Conservation (phyloP, 2,329 filamentous ascomycete genomes). For the Cadophora luteo-olivacea region DNA sequence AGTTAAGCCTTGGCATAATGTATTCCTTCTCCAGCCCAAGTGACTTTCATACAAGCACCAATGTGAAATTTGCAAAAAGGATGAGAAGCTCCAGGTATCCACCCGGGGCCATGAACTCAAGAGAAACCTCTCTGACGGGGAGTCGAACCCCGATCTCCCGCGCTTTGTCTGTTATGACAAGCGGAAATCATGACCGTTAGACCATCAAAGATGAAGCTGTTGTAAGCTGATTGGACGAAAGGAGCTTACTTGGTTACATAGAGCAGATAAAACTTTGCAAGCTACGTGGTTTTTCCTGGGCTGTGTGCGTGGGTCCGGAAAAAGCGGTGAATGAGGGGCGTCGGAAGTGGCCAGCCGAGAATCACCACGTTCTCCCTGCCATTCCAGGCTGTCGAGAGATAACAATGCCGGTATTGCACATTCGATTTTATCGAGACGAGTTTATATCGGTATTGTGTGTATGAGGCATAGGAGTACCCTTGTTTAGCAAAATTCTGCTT, state of each 20-base stretch:
- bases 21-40: too few relatives aligned
- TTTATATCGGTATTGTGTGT: not conserved
- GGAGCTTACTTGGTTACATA: not conserved
- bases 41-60: too few relatives aligned
- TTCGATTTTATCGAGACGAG: too few relatives aligned
- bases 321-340: too few relatives aligned
- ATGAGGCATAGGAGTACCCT: not conserved
- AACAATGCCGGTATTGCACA: too few relatives aligned
- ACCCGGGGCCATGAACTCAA: slow-evolving; percentile 27
- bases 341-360: too few relatives aligned
- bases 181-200: slow-evolving; percentile 49
- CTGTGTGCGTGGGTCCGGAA: too few relatives aligned
- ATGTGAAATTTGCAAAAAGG: too few relatives aligned
- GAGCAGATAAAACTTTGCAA: not conserved
- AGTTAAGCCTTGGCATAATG: too few relatives aligned
- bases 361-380: too few relatives aligned
- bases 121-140: slow-evolving; percentile 33
- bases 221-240: slow-evolving; percentile 4
- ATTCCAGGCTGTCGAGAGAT: too few relatives aligned
- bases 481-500: not conserved
- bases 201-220: slow-evolving; percentile 42
- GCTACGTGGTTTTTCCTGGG: not conserved
- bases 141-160: slow-evolving; percentile 36
- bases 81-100: not conserved
- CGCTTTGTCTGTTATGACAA: slow-evolving; percentile 42